Base-by-base conservation (phyloP, 208 protist genomes). In the Wallacemonas rigidus region DNA sequence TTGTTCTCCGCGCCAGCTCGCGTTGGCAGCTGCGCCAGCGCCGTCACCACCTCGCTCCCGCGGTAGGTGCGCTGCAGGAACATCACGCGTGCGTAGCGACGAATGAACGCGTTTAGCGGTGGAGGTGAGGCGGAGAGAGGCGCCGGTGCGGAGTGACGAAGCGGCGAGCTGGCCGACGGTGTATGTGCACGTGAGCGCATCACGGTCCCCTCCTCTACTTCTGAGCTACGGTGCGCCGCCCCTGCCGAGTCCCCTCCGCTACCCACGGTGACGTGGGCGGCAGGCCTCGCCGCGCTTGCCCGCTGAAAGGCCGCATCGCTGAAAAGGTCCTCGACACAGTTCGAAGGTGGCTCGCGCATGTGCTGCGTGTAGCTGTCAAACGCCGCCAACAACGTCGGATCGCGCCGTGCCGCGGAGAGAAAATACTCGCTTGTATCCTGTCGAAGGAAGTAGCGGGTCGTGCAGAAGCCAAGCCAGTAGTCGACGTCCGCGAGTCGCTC, bases 391-490 rank as follows among this genome's bases (percentile, higher is more conserved):
- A 79, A 80, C 73, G 53, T 75, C 57, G 54, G 76, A 64, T 61
- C 69, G 47, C 12, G 74, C 51, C 61, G 76, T 57, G 43, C 74
- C 50, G n/a, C 64, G 67, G 43, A 54, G 67, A 51, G 75, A 69
- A 60, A 65, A 41, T 65, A 65, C 60, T 65, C 60, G 40, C 60
- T 65, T 26, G 60, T 65, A 41, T 65, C 60, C 36, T 65, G 60
- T 12, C 70, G 74, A 54, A 64, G 73, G 15, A 67, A 64, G 60
- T 53, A 65, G 40, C 60, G 60, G 3, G 60, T 65, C 11, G 41
- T 65, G 54, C 82, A 89, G 35, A 91, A 62, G 40, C 91, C 89
- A 15, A 90, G 74, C 87, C 87, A 94, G 67, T 91, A 89, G 14
- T 78, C 67, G 15, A 89, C 79, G 69, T 86, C 71, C 26, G 77